phyloP scores from a whole-genome alignment of 2,329 filamentous ascomycete species.

The Pseudogymnoascus sp. region DNA sequence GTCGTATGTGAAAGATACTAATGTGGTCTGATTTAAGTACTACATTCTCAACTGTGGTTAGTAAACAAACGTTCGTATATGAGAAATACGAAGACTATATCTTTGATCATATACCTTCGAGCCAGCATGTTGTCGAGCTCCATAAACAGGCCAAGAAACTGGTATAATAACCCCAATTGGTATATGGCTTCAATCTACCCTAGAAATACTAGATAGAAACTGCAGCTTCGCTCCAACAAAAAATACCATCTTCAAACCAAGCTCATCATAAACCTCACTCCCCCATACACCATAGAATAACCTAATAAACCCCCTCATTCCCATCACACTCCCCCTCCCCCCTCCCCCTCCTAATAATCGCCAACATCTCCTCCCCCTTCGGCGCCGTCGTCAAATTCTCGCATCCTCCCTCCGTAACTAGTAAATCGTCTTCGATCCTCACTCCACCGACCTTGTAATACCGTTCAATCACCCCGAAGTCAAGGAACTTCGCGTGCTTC shows the following conservation, averaged over 20 bases:
- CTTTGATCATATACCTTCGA: not conserved
- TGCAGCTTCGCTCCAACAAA: not conserved
- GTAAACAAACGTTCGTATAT: too few relatives aligned
- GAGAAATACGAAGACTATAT: too few relatives aligned
- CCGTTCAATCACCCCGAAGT: conserved; percentile 52
- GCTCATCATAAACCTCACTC: not conserved
- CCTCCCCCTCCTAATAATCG: conserved; percentile 42
- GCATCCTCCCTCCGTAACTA: conserved; percentile 67
- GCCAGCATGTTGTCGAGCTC: not conserved
- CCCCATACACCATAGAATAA: not conserved
- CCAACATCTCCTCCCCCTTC: conserved; percentile 63
- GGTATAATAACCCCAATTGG: not conserved
- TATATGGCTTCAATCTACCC: not conserved
- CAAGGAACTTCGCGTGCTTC: conserved; percentile 53
- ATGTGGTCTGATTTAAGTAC: too few relatives aligned
- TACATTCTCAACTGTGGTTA: too few relatives aligned
- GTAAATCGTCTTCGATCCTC: conserved; percentile 83
- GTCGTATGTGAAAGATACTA: too few relatives aligned
- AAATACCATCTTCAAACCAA: not conserved
- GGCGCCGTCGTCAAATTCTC: conserved; percentile 79
- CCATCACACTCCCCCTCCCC: not conserved
- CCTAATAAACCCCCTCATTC: not conserved
- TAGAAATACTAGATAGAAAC: not conserved
- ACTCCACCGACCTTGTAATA: conserved; percentile 81
- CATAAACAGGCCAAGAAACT: not conserved